Conservation (phyloP, 169 alveolate genomes). For the Eimeria brunetti region DNA sequence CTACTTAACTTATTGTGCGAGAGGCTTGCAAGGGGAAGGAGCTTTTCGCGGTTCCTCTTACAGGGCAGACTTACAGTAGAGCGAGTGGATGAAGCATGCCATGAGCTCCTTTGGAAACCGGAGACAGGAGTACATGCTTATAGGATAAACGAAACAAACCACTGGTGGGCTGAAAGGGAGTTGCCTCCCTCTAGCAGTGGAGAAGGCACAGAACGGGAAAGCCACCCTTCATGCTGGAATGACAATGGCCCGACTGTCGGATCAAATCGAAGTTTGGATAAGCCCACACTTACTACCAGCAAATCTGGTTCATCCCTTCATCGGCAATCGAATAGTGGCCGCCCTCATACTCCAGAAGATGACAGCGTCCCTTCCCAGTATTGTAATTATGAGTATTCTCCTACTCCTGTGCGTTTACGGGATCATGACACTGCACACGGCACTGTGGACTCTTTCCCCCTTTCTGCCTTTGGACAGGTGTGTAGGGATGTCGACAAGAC, state of each 20-base stretch:
- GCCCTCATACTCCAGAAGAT: background rate
- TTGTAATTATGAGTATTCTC: background rate
- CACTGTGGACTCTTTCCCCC: background rate
- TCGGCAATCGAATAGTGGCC: background rate
- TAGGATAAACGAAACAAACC: constrained; percentile 28
- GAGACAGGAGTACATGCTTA: constrained; percentile 44
- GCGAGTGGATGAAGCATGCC: constrained; percentile 59
- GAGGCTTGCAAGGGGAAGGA: background rate
- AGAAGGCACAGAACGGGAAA: background rate
- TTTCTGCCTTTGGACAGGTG: constrained; percentile 6
- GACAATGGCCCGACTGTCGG: background rate
- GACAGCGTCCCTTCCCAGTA: background rate
- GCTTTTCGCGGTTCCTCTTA: constrained; percentile 10
- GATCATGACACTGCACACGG: background rate
- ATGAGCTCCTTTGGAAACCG: constrained; percentile 23
- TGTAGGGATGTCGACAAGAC: background rate
- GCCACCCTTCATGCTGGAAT: background rate
- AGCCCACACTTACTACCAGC: background rate
- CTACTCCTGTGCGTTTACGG: background rate
- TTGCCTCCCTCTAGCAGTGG: background rate
- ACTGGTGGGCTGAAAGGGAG: constrained; percentile 45
- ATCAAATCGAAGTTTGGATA: background rate
- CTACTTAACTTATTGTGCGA: constrained; percentile 16
- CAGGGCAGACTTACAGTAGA: constrained; percentile 20
- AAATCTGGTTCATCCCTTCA: background rate